Conservation (phyloP, 179 eudicot genomes). For the Heliamphora pulchella region DNA sequence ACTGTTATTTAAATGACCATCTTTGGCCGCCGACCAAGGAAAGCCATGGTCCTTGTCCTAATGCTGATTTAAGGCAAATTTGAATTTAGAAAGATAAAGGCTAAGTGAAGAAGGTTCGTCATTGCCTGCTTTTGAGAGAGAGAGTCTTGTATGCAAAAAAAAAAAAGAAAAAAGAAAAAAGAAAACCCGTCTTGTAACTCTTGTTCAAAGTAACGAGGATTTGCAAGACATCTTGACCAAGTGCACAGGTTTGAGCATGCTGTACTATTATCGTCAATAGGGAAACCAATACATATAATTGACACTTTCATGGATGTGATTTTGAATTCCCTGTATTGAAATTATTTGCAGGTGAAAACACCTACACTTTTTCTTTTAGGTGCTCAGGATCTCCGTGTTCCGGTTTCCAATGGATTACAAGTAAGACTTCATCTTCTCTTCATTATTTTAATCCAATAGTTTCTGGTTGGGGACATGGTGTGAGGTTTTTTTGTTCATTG, state of each 20-base stretch:
- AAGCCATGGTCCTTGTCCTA: not conserved
- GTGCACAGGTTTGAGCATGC: not conserved
- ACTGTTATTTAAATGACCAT: not conserved
- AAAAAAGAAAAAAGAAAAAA: not conserved
- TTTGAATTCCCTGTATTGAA: not conserved
- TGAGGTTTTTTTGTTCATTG: not conserved
- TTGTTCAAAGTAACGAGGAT: not conserved
- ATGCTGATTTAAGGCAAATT: not conserved
- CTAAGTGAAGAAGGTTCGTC: not conserved
- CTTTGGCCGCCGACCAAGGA: not conserved
- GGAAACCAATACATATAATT: not conserved
- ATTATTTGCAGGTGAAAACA: conserved; percentile 70
- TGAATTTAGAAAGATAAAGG: not conserved
- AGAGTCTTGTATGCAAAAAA: not conserved
- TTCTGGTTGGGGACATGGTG: not conserved
- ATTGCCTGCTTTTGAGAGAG: too few species aligned
- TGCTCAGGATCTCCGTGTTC: conserved; percentile 86
- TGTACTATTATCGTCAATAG: not conserved
- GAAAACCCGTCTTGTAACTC: not conserved
- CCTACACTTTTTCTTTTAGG: conserved; percentile 82
- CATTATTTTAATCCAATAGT: not conserved
- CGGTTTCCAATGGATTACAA: conserved; percentile 72
- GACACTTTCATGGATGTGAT: not conserved
- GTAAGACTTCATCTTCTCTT: conserved; percentile 32
- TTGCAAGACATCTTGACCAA: not conserved